Evolutionary conservation across 2,329 filamentous ascomycete genomes (phyloP).

Genomic region (Cercospora citrullina): DNA sequence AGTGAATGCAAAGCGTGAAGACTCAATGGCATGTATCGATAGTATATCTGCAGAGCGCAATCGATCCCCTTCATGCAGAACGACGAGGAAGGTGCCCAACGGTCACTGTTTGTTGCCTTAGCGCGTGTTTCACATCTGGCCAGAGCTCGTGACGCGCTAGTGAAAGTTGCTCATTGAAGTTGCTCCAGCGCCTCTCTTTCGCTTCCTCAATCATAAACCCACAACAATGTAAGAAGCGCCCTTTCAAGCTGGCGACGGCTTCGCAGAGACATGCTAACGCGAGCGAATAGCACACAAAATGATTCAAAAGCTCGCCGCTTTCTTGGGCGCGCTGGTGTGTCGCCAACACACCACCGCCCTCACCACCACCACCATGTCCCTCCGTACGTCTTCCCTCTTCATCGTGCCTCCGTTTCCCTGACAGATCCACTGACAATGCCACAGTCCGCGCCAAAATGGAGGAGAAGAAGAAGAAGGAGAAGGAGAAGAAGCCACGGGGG

Average conservation of each 20-base stretch:
- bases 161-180: neutral
- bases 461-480: constrained; percentile 12
- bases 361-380: neutral
- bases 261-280: constrained; percentile 1
- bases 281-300: constrained; percentile 1
- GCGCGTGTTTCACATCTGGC: neutral
- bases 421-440: constrained; percentile 5
- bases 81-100: neutral
- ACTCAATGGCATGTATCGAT: neutral
- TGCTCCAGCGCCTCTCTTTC: neutral
- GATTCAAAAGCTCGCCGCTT: constrained; percentile 1
- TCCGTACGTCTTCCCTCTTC: neutral
- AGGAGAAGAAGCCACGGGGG: neutral
- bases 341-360: constrained; percentile 2
- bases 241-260: neutral
- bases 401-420: neutral
- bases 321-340: neutral
- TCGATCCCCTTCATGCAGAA: neutral
- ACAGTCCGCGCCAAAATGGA: constrained; percentile 1
- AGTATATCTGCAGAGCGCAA: neutral
- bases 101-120: neutral
- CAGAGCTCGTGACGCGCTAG: constrained; percentile 3
- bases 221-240: neutral
- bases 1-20: neutral
- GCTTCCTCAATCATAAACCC: neutral